phyloP scores from a whole-genome alignment of 202 grass and related monocot genomes.

The Carex arenaria region DNA sequence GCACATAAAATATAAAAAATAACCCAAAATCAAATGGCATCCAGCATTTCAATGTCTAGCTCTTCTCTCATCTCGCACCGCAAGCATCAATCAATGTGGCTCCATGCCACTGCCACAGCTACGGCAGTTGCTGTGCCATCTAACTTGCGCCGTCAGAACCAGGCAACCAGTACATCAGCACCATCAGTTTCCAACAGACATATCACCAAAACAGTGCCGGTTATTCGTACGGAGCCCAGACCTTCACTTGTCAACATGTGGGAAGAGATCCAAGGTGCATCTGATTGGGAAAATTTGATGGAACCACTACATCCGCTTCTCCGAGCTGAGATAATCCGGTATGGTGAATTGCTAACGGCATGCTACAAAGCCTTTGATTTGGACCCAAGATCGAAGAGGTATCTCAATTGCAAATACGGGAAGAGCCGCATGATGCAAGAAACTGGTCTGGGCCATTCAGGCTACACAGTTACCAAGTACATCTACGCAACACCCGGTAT shows the following conservation, averaged over 20 bases:
- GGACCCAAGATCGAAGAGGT: conserved; percentile 44
- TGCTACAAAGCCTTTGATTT: conserved; percentile 85
- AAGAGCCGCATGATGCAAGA: conserved; percentile 54
- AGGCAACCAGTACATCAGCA: conserved; percentile 8
- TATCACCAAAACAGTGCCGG: neutral
- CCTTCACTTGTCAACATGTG: conserved; percentile 41
- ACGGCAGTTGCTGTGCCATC: neutral
- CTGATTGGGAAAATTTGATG: conserved; percentile 49
- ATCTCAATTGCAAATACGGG: conserved; percentile 78
- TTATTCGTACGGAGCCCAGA: neutral
- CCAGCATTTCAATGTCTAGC: neutral
- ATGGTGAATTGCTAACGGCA: conserved; percentile 57
- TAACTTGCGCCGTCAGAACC: neutral
- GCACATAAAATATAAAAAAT: neutral
- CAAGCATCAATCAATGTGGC: conserved; percentile 8
- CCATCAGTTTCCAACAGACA: conserved; percentile 2
- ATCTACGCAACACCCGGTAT: conserved; percentile 56
- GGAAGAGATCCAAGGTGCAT: conserved; percentile 57
- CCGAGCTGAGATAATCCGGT: conserved; percentile 63
- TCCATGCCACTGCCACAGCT: neutral
- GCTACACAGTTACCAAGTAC: conserved; percentile 56
- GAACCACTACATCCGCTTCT: conserved; percentile 58
- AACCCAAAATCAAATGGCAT: conserved; percentile 11
- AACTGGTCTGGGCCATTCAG: conserved; percentile 49
- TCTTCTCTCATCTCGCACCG: neutral